Evolutionary conservation across 495 filamentous ascomycete genomes (phyloP).

Genomic region (Lasiosphaeria ovina): DNA sequence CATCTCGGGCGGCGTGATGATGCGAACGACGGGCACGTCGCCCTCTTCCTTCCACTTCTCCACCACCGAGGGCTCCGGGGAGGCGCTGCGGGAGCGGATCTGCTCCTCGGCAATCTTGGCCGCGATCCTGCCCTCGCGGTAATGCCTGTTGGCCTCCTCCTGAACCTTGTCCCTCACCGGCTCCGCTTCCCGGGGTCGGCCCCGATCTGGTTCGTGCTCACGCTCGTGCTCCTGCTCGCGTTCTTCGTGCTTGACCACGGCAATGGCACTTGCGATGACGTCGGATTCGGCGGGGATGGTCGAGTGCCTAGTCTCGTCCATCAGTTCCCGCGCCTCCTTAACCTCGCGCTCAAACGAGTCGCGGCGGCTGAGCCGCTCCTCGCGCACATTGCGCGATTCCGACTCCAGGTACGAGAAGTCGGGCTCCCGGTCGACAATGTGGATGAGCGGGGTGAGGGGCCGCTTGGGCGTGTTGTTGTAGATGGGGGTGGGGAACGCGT

Average conservation of each 20-base stretch:
- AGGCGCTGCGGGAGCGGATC: constrained; percentile 44
- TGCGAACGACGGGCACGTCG: constrained; percentile 34
- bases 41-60: constrained; percentile 47
- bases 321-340: constrained; percentile 27
- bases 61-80: constrained; percentile 46
- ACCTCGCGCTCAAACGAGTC: constrained; percentile 40
- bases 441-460: constrained; percentile 38
- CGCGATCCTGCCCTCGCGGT: constrained; percentile 49
- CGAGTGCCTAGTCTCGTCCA: constrained; percentile 34
- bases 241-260: constrained; percentile 31
- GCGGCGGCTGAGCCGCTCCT: constrained; percentile 37
- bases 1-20: constrained; percentile 50
- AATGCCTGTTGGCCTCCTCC: constrained; percentile 50
- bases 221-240: constrained; percentile 22
- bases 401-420: constrained; percentile 31
- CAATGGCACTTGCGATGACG: constrained; percentile 36
- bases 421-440: constrained; percentile 47
- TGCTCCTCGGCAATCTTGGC: constrained; percentile 46
- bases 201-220: constrained; percentile 9
- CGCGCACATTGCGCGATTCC: constrained; percentile 18
- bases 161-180: constrained; percentile 42
- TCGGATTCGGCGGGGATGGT: constrained; percentile 37
- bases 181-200: constrained; percentile 25
- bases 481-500: constrained; percentile 45
- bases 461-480: constrained; percentile 34